phyloP scores from a whole-genome alignment of 108 stramenopile species.

The Nannochloropsis salina region DNA sequence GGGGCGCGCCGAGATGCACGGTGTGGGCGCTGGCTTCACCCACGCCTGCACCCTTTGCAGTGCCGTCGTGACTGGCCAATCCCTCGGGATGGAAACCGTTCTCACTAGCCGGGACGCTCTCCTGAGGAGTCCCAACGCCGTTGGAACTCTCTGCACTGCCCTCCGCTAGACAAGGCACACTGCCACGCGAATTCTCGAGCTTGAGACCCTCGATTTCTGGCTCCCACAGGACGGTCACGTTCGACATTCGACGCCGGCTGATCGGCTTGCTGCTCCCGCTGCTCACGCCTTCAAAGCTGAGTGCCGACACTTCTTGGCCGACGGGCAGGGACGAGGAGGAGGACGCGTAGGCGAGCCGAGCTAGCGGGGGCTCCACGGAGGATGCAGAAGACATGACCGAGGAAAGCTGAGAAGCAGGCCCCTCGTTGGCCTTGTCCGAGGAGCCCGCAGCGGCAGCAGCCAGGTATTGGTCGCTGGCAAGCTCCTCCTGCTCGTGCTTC shows the following conservation, averaged over 20 bases:
- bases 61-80: no score
- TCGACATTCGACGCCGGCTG: not conserved
- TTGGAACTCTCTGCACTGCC: not conserved
- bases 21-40: no score
- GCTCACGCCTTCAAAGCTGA: not conserved
- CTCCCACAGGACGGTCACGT: constrained; percentile 13
- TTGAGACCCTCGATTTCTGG: constrained; percentile 2
- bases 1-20: no score
- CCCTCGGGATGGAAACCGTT: no score
- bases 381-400: not conserved
- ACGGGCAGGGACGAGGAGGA: not conserved
- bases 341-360: not conserved
- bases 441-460: not conserved
- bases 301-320: not conserved
- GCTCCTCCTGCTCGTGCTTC: not conserved
- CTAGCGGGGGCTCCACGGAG: not conserved
- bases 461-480: not conserved
- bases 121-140: not conserved
- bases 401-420: not conserved
- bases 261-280: not conserved
- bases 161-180: not conserved
- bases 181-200: not conserved
- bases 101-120: not conserved
- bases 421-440: not conserved
- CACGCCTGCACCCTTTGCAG: no score